Evolutionary conservation across 305 asterid species (phyloP).

Genomic region (Euphrasia arctica): DNA sequence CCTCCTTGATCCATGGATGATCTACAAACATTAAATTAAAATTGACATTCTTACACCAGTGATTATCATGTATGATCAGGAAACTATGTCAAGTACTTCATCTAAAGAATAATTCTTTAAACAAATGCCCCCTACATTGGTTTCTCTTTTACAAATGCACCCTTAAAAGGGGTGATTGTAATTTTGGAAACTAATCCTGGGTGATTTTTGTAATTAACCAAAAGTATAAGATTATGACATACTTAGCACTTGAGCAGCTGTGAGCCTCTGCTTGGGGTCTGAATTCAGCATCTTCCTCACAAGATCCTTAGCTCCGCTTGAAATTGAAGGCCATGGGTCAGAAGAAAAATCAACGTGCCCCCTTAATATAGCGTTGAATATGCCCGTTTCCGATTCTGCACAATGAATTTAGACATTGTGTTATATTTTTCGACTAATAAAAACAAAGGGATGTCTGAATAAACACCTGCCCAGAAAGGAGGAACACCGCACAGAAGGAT

Average conservation of each 20-base stretch:
- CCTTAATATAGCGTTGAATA: constrained; percentile 67
- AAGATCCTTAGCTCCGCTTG: constrained; percentile 75
- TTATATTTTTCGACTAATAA: background rate
- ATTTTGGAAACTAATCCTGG: background rate
- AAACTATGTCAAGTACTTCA: background rate
- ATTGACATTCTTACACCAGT: background rate
- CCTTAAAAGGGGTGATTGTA: background rate
- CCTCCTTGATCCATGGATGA: constrained; percentile 98
- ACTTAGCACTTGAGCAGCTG: constrained; percentile 79
- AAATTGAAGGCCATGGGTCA: constrained; percentile 88
- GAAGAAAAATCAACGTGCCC: constrained; percentile 71
- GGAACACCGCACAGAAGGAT: constrained; percentile 89
- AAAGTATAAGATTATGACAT: background rate
- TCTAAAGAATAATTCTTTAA: background rate
- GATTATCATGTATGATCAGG: background rate
- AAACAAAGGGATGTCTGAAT: background rate
- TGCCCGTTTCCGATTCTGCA: constrained; percentile 75
- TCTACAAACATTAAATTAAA: constrained; percentile 31
- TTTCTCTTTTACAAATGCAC: too few relatives aligned
- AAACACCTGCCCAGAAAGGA: constrained; percentile 86
- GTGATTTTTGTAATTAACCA: background rate
- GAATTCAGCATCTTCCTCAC: constrained; percentile 67
- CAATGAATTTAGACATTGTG: background rate
- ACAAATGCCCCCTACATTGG: too few relatives aligned
- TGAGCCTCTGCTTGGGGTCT: constrained; percentile 74